These are phyloP conservation scores for Santalum album DNA, from an alignment of 164 flowering plant genomes.

Conservation along the genomic window DNA sequence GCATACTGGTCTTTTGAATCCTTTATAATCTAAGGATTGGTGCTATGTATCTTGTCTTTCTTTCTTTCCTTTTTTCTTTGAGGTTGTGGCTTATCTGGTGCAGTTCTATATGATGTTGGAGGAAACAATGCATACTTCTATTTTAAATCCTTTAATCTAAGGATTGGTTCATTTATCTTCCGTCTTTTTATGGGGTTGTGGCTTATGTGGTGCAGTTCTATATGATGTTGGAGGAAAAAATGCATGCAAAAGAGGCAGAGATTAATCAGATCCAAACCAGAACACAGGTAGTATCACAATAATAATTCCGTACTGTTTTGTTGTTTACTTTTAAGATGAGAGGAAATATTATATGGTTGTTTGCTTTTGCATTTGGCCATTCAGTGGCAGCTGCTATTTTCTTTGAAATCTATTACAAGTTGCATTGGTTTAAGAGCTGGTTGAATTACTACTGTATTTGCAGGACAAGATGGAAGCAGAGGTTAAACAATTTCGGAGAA, in stretches of 20 bases:
- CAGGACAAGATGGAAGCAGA: constrained; percentile 66
- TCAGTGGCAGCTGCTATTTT: too few relatives aligned
- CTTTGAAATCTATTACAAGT: too few relatives aligned
- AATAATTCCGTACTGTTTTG: too few relatives aligned
- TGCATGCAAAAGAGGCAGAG: constrained; percentile 57
- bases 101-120: constrained; percentile 54
- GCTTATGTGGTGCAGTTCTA: constrained; percentile 52
- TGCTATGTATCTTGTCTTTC: not conserved
- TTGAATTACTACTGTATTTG: constrained; percentile 1
- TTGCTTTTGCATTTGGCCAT: too few relatives aligned
- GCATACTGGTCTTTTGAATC: constrained; percentile 5
- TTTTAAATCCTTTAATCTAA: too few relatives aligned
- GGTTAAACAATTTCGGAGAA: constrained; percentile 52
- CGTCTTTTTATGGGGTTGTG: too few relatives aligned
- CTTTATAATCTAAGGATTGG: not conserved
- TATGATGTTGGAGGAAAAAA: constrained; percentile 45
- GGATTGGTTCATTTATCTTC: too few relatives aligned
- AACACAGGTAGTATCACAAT: constrained; percentile 31
- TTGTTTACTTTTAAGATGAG: too few relatives aligned
- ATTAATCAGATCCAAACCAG: constrained; percentile 52
- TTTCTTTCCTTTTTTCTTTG: not conserved
- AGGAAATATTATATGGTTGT: too few relatives aligned
- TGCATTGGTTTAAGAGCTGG: too few relatives aligned
- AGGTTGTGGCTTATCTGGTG: too few relatives aligned
- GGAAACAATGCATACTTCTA: constrained; percentile 50